These are phyloP conservation scores for Xerocomellus intermedius DNA, from an alignment of 768 basidiomycete genomes.

Conservation along the genomic window DNA sequence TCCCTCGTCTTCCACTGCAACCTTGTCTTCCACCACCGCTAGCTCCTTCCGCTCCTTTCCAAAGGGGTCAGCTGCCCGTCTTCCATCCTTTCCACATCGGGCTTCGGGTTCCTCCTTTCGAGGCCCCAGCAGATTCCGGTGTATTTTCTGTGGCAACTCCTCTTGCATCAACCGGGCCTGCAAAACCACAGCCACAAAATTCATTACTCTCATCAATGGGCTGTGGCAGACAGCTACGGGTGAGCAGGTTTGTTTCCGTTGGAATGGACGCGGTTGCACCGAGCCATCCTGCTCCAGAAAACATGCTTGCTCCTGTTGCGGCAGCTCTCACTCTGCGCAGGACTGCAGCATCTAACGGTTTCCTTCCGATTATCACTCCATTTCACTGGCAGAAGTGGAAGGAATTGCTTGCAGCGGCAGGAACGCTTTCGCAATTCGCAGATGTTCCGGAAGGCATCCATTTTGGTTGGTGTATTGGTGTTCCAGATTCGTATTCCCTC, in stretches of 20 bases:
- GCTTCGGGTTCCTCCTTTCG: too few relatives aligned
- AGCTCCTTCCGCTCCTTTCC: too few relatives aligned
- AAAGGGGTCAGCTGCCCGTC: too few relatives aligned
- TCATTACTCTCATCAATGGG: background rate
- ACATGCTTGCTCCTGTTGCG: background rate
- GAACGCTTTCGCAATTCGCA: background rate
- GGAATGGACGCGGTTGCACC: background rate
- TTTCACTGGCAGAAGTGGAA: constrained; percentile 22
- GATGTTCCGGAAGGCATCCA: background rate
- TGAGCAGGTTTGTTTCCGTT: constrained; percentile 3
- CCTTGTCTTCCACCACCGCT: too few relatives aligned
- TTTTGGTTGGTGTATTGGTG: background rate
- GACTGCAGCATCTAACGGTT: constrained; percentile 9
- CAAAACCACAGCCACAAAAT: background rate
- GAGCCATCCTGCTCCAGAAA: background rate
- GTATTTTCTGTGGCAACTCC: too few relatives aligned
- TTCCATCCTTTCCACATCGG: too few relatives aligned
- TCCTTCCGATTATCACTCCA: constrained; percentile 25
- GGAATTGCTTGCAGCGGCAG: background rate
- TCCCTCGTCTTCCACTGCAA: too few relatives aligned
- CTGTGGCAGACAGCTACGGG: background rate
- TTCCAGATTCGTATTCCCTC: background rate
- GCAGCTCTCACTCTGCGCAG: constrained; percentile 14
- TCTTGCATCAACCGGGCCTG: too few relatives aligned
- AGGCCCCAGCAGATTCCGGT: too few relatives aligned